A percentile compares a stretch with the other conserved stretches of the same genome.
phyloP scores from a whole-genome alignment of 2,329 filamentous ascomycete species.

The Hyphodiscus sp. region DNA sequence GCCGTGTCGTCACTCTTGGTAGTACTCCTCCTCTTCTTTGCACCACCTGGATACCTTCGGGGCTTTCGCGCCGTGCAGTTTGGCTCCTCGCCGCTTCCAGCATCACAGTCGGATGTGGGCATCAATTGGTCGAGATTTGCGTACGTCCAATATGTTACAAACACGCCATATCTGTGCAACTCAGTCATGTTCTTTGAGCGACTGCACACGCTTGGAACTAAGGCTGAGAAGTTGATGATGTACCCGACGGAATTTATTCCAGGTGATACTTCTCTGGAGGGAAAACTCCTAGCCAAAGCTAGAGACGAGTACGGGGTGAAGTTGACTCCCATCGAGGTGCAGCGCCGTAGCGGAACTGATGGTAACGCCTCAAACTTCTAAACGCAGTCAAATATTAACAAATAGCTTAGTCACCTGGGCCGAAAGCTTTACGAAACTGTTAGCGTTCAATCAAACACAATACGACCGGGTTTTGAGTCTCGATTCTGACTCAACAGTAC shows the following conservation, averaged over 20 bases:
- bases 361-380: conserved; percentile 22
- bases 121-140: conserved; percentile 38
- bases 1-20: background rate
- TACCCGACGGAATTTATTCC: conserved; percentile 35
- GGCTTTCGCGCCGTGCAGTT: background rate
- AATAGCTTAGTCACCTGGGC: conserved; percentile 45
- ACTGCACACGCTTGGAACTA: conserved; percentile 35
- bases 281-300: conserved; percentile 35
- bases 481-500: conserved; percentile 5
- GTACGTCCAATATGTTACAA: conserved; percentile 42
- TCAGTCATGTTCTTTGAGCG: conserved; percentile 43
- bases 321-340: conserved; percentile 35
- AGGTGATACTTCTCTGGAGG: conserved; percentile 28
- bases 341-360: conserved; percentile 31
- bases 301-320: conserved; percentile 39
- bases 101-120: background rate
- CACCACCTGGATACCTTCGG: background rate
- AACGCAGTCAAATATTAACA: background rate
- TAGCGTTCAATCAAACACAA: conserved; percentile 58
- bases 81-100: background rate
- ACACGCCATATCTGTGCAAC: conserved; percentile 39
- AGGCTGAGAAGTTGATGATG: conserved; percentile 39
- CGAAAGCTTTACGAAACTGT: conserved; percentile 57
- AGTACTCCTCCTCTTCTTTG: background rate
- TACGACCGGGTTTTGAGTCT: conserved; percentile 34